Conservation (phyloP, 192 early-diverging fungal species). For the Endogone sp. region DNA sequence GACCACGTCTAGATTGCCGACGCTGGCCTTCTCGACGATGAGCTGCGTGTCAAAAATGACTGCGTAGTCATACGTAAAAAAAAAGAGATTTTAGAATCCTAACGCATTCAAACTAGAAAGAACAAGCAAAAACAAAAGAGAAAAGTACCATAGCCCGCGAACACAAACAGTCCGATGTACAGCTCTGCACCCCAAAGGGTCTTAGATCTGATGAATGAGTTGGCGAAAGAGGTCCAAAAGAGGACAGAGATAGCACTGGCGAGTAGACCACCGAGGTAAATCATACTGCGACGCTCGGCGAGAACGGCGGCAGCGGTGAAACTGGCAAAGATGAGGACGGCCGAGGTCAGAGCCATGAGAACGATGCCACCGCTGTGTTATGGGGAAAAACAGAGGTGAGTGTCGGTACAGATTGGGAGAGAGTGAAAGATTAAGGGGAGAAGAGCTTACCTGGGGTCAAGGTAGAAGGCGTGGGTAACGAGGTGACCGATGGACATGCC, state of each 20-base stretch:
- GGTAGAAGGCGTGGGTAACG: neutral
- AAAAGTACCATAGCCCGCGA: conserved; percentile 30
- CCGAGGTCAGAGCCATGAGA: conserved; percentile 31
- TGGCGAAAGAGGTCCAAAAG: conserved; percentile 29
- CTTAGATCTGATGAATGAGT: conserved; percentile 34
- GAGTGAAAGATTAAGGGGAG: neutral
- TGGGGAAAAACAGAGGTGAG: neutral
- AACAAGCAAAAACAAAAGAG: neutral
- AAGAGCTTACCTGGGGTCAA: neutral
- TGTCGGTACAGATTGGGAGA: neutral
- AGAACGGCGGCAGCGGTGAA: conserved; percentile 41
- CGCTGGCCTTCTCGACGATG: conserved; percentile 40
- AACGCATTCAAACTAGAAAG: too few relatives aligned
- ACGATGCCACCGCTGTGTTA: conserved; percentile 5
- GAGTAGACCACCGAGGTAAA: conserved; percentile 33
- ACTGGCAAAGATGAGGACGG: conserved; percentile 42
- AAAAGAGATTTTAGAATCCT: too few relatives aligned
- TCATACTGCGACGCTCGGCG: conserved; percentile 19
- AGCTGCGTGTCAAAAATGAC: conserved; percentile 56
- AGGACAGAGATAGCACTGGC: conserved; percentile 27
- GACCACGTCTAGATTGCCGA: conserved; percentile 27
- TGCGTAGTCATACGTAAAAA: neutral
- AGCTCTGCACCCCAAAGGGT: conserved; percentile 40
- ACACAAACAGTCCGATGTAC: conserved; percentile 45
- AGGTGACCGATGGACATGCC: neutral